Percentiles rank a stretch among this genome's conserved stretches.
Evolutionary conservation across 2,329 filamentous ascomycete genomes (phyloP).

Genomic region (Monosporascus sp.): DNA sequence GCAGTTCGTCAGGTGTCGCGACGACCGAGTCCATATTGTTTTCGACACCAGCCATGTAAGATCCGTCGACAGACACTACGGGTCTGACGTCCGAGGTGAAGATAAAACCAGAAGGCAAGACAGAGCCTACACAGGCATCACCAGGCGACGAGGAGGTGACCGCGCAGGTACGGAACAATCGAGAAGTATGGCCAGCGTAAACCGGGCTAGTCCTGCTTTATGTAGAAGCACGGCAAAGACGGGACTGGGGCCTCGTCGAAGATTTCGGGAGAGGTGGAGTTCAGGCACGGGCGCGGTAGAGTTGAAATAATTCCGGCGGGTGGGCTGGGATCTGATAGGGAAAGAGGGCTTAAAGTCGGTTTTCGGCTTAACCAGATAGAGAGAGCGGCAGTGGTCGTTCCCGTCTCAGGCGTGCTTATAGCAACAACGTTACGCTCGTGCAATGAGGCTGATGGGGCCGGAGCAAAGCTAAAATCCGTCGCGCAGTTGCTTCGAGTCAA

Average conservation of each 20-base stretch:
- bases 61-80: conserved; percentile 1
- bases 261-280: not conserved
- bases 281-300: not conserved
- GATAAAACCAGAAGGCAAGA: not conserved
- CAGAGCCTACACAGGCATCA: not conserved
- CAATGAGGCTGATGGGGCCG: no score
- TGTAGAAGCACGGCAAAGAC: not conserved
- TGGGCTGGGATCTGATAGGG: not conserved
- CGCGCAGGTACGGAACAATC: not conserved
- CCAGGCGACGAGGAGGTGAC: not conserved
- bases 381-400: not conserved
- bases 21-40: conserved; percentile 31
- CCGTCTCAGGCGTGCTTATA: no score
- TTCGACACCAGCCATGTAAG: conserved; percentile 10
- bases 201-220: not conserved
- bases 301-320: not conserved
- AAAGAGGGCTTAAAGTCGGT: not conserved
- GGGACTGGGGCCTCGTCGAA: not conserved
- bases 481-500: no score
- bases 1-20: conserved; percentile 41
- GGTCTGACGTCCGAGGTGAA: not conserved
- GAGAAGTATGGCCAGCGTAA: not conserved
- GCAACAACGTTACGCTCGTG: no score
- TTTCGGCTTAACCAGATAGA: no score
- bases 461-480: no score